Evolutionary conservation across 2,329 filamentous ascomycete genomes (phyloP), one percentile per base, ranked within the genome.

Genomic region (Aspergillus aculeatus): DNA sequence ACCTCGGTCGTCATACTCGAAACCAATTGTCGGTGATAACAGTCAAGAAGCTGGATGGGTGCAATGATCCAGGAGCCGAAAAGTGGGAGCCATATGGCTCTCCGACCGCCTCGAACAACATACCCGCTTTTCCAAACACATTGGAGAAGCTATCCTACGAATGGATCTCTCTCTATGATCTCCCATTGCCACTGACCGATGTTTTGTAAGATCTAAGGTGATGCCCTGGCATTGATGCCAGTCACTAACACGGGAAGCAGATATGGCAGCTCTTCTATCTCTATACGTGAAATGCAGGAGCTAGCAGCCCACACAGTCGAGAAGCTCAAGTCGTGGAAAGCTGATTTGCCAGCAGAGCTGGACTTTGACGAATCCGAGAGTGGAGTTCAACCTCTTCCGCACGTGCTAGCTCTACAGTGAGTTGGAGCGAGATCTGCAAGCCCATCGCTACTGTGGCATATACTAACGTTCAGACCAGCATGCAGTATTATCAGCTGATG

Each of bases 401-500:
- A 58, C n/a, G 26, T 54, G 10, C 50, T 58, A 2, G 31, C 55
- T 7, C 50, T 44, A 6, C 62, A 58, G 56, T 58, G 38, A 19
- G 16, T 48, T 14, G 10, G 5, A 35, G 2, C 32, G 11, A 35
- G 14, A 35, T 16, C 14, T 47, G 14, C 10, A 12, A n/a, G n/a
- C 10, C 16, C 32, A 47, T 58, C 29, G 6, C 5, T 2, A 32
- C 26, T 29, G 1, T 29, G 7, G 26, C 26, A 29, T 29, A 29
- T 9, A 29, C 26, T 29, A 29, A 29, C 3, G 26, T 6, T 9
- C 26, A 29, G 7, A 2, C 6, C 51, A 77, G 75, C 54, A 76
- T 79, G 71, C 76, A 79, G 71, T 79, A 79, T 54, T 71, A 79
- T 59, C 76, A 79, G 54, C 75, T 78, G 2, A 69, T 78, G 53